Conservation (phyloP, 345 rosid species). For the Laguncularia racemosa region DNA sequence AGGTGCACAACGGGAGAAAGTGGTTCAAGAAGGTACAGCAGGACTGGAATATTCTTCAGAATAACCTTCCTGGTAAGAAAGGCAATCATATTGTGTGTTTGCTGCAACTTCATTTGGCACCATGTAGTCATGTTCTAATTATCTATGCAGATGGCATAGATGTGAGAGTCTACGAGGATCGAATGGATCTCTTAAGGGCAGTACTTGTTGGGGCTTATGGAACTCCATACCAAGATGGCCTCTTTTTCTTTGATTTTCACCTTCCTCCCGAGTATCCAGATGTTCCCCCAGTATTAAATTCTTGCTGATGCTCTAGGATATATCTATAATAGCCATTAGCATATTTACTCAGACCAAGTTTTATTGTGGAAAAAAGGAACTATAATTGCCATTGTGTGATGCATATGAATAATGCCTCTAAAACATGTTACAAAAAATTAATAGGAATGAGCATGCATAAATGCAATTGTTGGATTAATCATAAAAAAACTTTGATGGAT, state of each 20-base stretch:
- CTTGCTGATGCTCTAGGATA: not conserved
- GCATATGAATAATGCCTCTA: too few species aligned
- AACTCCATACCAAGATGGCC: conserved; percentile 98
- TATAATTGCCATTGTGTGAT: too few species aligned
- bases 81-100: not conserved
- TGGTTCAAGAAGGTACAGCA: conserved; percentile 97
- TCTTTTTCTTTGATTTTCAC: conserved; percentile 93
- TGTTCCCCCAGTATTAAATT: conserved; percentile 73
- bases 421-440: too few species aligned
- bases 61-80: conserved; percentile 86
- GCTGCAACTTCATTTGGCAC: not conserved
- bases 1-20: conserved; percentile 69
- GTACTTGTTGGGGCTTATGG: conserved; percentile 93
- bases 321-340: too few species aligned
- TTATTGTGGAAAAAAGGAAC: too few species aligned
- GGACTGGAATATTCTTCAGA: conserved; percentile 95
- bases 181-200: conserved; percentile 93
- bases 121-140: not conserved
- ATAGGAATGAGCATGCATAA: too few species aligned
- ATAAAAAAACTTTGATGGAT: too few species aligned
- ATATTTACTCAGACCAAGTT: too few species aligned
- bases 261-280: conserved; percentile 82
- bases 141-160: conserved; percentile 64
- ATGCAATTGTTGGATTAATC: too few species aligned
- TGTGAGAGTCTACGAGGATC: conserved; percentile 84